Evolutionary conservation across 2,329 filamentous ascomycete species (phyloP), one percentile per base, ranked within the genome.

Genomic region (Paracoccidioides brasiliensis): DNA sequence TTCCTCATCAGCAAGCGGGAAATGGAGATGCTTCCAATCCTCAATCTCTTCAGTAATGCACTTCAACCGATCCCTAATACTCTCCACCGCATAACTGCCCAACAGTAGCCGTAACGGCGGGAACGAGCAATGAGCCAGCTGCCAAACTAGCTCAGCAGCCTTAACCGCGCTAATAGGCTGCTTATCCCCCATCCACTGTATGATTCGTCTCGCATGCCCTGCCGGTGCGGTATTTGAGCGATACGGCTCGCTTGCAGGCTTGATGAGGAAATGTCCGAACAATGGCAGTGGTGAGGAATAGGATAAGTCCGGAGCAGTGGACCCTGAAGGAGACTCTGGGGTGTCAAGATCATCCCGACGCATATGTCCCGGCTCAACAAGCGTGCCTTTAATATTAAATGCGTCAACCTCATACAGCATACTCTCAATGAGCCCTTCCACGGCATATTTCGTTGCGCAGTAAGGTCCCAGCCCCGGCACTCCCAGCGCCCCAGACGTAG

Each of bases 391-490:
- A 70, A 97, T 86, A 67, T 93, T 91, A 72, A 95, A 96, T 0
- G 78, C 75, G 60, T 96, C 90, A 41, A 95, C 85, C 69, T 98
- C 93, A 71, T 97, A 97, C 14, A 96, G 79, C 87, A 98, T 91
- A 14, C 88, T 90, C 71, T 98, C 93, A 63, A 97, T 90, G 54
- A 98, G 76, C 0, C 91, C 93, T 68, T 98, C 93, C 3, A 95
- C 89, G 0, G 93, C 93, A 71, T 96, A 97, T 69, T 97, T 98
- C 14, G 90, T 95, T 1, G 93, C 93, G 70, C 91, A 97, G 67
- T 95, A 97, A 0, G 91, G 91, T 0, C 91, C 91, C 5, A 97
- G 73, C 0, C 93, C 93, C 0, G 93, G 93, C 0, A 97, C 89
- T 1, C 91, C 93, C n/a, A 96, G 78, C 0, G 91, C 88, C 4